Percentiles rank a stretch among this genome's conserved stretches.
phyloP scores from a whole-genome alignment of 1,139 yeast species.

The Sugiyamaella grinbergsii region DNA sequence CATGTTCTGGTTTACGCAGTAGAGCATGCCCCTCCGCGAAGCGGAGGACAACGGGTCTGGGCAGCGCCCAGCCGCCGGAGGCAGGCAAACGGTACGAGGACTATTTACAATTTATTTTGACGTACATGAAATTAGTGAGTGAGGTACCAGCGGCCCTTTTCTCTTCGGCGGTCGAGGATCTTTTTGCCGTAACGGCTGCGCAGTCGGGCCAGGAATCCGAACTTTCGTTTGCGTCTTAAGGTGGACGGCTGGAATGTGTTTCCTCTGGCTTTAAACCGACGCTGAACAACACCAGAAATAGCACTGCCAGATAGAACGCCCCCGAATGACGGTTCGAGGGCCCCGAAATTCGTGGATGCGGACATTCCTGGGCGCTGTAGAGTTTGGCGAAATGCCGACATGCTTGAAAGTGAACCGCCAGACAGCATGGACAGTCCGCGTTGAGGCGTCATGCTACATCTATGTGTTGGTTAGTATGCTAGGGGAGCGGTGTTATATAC shows the following conservation, averaged over 20 bases:
- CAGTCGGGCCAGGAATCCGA: conserved; percentile 90
- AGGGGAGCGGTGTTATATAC: no score
- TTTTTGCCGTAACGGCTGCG: conserved; percentile 77
- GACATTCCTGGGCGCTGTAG: conserved; percentile 9
- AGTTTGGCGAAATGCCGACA: conserved; percentile 15
- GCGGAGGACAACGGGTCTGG: no score
- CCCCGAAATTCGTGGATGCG: neutral
- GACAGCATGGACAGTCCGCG: conserved; percentile 17
- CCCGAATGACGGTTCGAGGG: conserved; percentile 20
- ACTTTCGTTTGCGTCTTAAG: conserved; percentile 81
- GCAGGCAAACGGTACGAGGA: no score
- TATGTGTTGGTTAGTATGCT: conserved; percentile 1
- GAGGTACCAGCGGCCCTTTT: conserved; percentile 93
- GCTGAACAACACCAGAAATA: conserved; percentile 34
- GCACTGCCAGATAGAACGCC: conserved; percentile 20
- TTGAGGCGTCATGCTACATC: neutral
- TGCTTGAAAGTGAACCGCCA: conserved; percentile 5
- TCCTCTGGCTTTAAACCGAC: conserved; percentile 85
- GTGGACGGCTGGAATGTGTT: conserved; percentile 95
- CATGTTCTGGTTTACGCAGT: no score
- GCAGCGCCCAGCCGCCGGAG: no score
- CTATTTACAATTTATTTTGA: conserved; percentile 8
- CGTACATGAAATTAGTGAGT: conserved; percentile 66
- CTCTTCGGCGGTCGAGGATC: conserved; percentile 73
- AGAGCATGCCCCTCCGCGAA: no score